phyloP scores from a whole-genome alignment of 371 early-diverging fungal genomes.

The Mucor mucedo region DNA sequence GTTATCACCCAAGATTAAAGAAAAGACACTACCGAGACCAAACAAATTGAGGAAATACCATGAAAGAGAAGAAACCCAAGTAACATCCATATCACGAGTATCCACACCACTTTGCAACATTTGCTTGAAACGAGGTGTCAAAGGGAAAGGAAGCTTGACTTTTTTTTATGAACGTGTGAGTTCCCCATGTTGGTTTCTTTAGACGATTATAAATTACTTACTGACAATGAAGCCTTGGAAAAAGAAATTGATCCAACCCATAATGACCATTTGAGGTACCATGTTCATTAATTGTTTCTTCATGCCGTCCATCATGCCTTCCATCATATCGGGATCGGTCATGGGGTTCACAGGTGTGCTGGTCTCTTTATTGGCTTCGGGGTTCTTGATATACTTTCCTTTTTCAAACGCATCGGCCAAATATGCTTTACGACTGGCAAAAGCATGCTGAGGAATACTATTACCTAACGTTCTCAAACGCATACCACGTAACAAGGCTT shows the following conservation, averaged over 20 bases:
- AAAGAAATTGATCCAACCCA: conserved; percentile 98
- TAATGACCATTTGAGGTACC: conserved; percentile 96
- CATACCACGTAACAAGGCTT: conserved; percentile 79
- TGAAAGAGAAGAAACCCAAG: conserved; percentile 96
- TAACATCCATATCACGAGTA: conserved; percentile 95
- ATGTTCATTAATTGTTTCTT: conserved; percentile 96
- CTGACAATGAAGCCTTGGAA: conserved; percentile 96
- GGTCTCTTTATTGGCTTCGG: conserved; percentile 64
- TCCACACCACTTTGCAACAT: conserved; percentile 98
- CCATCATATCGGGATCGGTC: conserved; percentile 92
- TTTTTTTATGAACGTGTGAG: too few species aligned
- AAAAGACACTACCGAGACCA: conserved; percentile 91
- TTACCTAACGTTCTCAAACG: conserved; percentile 70
- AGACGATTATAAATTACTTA: too few species aligned
- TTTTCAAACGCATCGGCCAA: conserved; percentile 80
- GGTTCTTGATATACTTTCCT: conserved; percentile 84
- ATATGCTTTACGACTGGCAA: conserved; percentile 70
- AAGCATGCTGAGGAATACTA: conserved; percentile 75
- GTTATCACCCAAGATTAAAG: conserved; percentile 89
- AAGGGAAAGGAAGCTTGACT: conserved; percentile 95
- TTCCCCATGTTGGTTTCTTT: too few species aligned
- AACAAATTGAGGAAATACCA: conserved; percentile 98
- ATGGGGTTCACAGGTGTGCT: conserved; percentile 75
- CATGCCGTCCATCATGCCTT: conserved; percentile 96
- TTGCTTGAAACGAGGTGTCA: conserved; percentile 94